phyloP scores from a whole-genome alignment of 805 yeast genomes.

The Lipomyces starkeyi region DNA sequence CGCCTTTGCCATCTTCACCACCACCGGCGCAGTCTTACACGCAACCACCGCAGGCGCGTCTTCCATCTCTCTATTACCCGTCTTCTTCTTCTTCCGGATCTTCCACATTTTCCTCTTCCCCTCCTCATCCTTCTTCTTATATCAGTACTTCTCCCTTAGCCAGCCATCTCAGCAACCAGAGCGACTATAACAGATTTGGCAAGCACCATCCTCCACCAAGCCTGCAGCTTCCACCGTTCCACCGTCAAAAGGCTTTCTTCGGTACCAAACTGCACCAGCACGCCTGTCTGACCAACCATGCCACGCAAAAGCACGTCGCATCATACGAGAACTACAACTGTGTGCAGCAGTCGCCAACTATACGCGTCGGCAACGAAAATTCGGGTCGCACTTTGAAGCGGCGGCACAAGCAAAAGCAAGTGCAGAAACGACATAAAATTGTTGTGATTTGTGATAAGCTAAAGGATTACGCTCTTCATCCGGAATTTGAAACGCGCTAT shows the following conservation, averaged over 20 bases:
- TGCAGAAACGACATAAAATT: conserved; percentile 19
- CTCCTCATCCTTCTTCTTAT: conserved; percentile 21
- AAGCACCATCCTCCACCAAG: conserved; percentile 10
- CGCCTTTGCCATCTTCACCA: conserved; percentile 31
- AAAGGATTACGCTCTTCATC: conserved; percentile 21
- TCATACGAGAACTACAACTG: not conserved
- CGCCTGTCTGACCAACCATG: not conserved
- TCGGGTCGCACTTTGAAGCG: not conserved
- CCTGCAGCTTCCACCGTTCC: conserved; percentile 13
- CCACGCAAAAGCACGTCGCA: not conserved
- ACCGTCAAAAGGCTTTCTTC: conserved; percentile 6
- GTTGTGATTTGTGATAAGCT: conserved; percentile 27
- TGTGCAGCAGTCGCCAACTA: conserved; percentile 6
- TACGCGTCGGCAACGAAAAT: not conserved
- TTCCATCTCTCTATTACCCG: conserved; percentile 11
- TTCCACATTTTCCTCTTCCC: conserved; percentile 27
- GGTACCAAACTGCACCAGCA: not conserved
- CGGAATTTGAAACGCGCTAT: conserved; percentile 30
- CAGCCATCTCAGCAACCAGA: not conserved
- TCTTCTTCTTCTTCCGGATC: not conserved
- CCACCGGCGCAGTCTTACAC: conserved; percentile 23
- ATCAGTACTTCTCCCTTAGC: not conserved
- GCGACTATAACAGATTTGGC: conserved; percentile 4
- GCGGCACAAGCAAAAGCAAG: conserved; percentile 5
- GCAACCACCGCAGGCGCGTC: conserved; percentile 18